Evolutionary conservation across 1,284 basidiomycete species (phyloP), one percentile per base, ranked within the genome.

Genomic region (Stygiomarasmius scandens): DNA sequence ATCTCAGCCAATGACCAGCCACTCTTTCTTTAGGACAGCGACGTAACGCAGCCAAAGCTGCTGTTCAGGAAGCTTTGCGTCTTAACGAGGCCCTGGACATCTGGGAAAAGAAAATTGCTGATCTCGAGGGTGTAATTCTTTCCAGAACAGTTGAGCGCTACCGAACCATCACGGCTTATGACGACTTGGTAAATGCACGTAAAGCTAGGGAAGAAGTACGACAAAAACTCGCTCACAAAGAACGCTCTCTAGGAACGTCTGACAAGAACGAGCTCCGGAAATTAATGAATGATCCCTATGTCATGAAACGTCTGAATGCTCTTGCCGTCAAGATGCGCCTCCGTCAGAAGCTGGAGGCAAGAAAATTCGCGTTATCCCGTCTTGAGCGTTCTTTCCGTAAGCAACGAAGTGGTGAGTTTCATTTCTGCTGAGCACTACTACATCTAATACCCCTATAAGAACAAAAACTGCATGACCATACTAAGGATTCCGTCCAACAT

Each of bases 401-500:
- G 9, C 12, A 32, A 3, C 14, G 11, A 19, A 36, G 25, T 20
- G 23, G 29, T 51, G 22, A 1, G 16, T 4, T 24, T 34, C 8
- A 8, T 8, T 34, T 14, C 32, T 8, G 32, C 32, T 14, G n/a
- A n/a, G n/a, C 16, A 34, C n/a, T 23, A n/a, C n/a, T 29, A 14
- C 49, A 34, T 20, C 12, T 51, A n/a, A 24, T 27, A 34, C 46
- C 1, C 44, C 5, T 24, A 4, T 12, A 29, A 57, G 56, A 60
- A 12, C 23, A 47, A 10, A 58, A 58, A 32, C n/a, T 55, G 22
- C 24, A 52, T 9, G 11, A 41, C 1, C 58, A 59, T 32, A 46
- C 43, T 24, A 29, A 56, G 24, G 41, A 22, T 20, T 12, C 38
- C 12, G 54, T 49, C n/a, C 48, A 54, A 38, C 48, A 19, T 10